Evolutionary conservation across 2,329 filamentous ascomycete genomes (phyloP).

Genomic region (Phialophora expanda): DNA sequence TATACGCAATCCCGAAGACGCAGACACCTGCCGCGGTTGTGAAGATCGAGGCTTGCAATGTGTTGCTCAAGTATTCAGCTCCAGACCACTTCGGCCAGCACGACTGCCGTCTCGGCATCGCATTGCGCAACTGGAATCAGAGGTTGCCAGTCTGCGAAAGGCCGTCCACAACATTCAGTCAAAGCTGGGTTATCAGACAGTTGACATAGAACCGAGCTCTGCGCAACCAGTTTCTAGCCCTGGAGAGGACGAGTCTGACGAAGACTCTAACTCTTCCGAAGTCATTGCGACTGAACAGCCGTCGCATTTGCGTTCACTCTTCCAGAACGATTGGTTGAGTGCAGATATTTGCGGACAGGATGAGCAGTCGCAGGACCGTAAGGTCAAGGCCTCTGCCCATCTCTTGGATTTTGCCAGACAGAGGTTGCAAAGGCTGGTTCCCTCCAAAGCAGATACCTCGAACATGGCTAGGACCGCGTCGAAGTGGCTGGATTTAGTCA

Average conservation of each 20-base stretch:
- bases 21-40: constrained; percentile 29
- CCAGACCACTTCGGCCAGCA: constrained; percentile 5
- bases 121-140: constrained; percentile 25
- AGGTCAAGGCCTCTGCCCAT: constrained; percentile 11
- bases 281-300: constrained; percentile 24
- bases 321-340: constrained; percentile 31
- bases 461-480: constrained; percentile 16
- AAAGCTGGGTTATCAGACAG: constrained; percentile 19
- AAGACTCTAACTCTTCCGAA: constrained; percentile 23
- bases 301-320: constrained; percentile 26
- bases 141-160: constrained; percentile 23
- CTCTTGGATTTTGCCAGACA: constrained; percentile 25
- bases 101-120: constrained; percentile 26
- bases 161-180: constrained; percentile 25
- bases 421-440: constrained; percentile 28
- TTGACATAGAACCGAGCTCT: constrained; percentile 4
- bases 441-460: constrained; percentile 16
- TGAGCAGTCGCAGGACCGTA: constrained; percentile 13
- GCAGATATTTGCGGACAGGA: constrained; percentile 7
- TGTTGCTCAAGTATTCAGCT: constrained; percentile 24
- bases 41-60: constrained; percentile 29
- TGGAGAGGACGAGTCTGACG: constrained; percentile 22
- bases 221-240: constrained; percentile 3
- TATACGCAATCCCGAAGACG: constrained; percentile 24
- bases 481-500: constrained; percentile 17